Base-by-base conservation (phyloP, 352 stramenopile species). In the Globisporangium okanoganense region DNA sequence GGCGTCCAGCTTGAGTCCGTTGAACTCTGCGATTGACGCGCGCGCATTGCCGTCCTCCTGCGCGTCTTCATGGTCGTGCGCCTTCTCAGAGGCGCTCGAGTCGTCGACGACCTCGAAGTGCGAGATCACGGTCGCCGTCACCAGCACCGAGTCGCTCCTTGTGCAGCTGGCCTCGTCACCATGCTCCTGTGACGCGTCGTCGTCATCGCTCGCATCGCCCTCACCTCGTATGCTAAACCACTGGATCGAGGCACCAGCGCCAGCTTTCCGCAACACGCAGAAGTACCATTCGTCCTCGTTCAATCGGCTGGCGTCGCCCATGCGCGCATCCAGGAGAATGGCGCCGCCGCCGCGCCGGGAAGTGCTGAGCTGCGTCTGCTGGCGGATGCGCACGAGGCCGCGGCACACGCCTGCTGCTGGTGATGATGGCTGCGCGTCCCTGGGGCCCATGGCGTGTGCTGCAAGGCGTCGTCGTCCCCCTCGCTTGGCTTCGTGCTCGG, bases 201-300 rank as follows among this genome's bases (percentile, higher is more conserved):
- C 70, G 0, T 70, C 65, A 16, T 65, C 74, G 31, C 64, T 75
- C 2, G 14, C 36, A 22, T 76, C 71, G 6, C 69, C 72, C 14
- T 64, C 67, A 10, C 62, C 56, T 29, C 75, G 66, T 40, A 81
- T 54, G 9, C 64, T 71, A 35, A 80, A 76, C 76, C 76, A 85
- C 57, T 78, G 62, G 36, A 85, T 61, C 41, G 58, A 44, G 12
- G 65, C 45, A 18, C 44, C 0, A 10, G 51, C 18, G 44, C 61
- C 48, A n/a, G 63, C 49, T 12, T 33, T 51, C 2, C 64, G 47
- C 40, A 45, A 12, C 45, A 76, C 62, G 58, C 74, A 83, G 36
- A 82, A 75, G 62, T 85, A 83, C 76, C 76, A 85, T 44, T 73
- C 58, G 31, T 77, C 73, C 41, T 83, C 74, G 12, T 54, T 68